Evolutionary conservation across 371 early-diverging fungal species (phyloP).

Genomic region (Mucor mucedo): DNA sequence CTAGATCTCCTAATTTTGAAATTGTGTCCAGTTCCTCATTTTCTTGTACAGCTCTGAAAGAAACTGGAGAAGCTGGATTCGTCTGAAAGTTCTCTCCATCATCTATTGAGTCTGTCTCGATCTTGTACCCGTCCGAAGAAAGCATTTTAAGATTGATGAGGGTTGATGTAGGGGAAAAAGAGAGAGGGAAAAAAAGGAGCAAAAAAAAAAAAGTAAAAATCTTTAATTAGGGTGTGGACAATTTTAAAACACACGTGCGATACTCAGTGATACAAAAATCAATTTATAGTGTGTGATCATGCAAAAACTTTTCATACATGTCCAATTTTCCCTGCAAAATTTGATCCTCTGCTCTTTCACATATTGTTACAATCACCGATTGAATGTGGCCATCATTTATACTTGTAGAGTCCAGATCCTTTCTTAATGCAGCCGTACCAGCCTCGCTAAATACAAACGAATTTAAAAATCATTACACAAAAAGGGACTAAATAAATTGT

Average conservation of each 20-base stretch:
- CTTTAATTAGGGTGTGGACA: not conserved
- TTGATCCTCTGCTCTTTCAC: constrained; percentile 37
- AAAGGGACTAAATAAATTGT: not conserved
- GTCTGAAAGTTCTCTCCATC: not conserved
- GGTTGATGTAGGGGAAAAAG: not conserved
- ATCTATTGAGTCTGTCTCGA: not conserved
- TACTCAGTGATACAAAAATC: not conserved
- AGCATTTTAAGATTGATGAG: not conserved
- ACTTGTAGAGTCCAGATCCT: constrained; percentile 28
- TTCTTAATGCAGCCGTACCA: constrained; percentile 56
- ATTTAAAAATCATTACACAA: not conserved
- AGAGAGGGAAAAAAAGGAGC: constrained; percentile 3
- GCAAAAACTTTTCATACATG: constrained; percentile 36
- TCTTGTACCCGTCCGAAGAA: not conserved
- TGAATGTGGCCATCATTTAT: constrained; percentile 32
- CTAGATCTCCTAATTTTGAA: constrained; percentile 23
- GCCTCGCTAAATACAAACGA: constrained; percentile 50
- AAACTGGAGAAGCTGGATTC: too few species aligned
- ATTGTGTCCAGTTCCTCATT: constrained; percentile 2
- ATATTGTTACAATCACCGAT: constrained; percentile 26
- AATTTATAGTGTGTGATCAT: constrained; percentile 21
- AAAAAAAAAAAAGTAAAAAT: not conserved
- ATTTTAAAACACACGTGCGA: constrained; percentile 6
- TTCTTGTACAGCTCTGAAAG: too few species aligned
- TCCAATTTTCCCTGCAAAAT: constrained; percentile 32